Base-by-base conservation (phyloP, 805 yeast genomes). In the Priceomyces haplophilus region DNA sequence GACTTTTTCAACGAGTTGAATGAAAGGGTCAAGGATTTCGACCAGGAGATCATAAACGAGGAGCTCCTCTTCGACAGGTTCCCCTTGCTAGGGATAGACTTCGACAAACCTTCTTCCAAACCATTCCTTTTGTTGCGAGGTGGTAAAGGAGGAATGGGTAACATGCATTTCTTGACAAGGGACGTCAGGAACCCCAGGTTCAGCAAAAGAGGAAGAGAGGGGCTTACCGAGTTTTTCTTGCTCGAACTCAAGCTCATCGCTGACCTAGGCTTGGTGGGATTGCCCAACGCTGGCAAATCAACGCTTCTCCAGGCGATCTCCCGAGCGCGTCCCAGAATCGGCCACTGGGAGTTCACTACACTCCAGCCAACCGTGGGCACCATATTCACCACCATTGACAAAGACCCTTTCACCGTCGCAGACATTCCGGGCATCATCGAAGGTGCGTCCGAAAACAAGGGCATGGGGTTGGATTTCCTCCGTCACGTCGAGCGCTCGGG, bases 291-390 rank as follows among this genome's bases (percentile, higher is more conserved):
- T 3, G 99, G 99, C 1, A 93, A 93, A 59, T 88, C 96, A 3
- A 88, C 97, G 0, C 71, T 93, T 23, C 65, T 93, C 35, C 70
- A 95, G 42, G 89, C 95, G 7, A 88, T 93, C 12, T 87, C 97
- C 0, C 79, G 81, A 42, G 98, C 99, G 0, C 73, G 83, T 43
- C 97, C 99, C 1, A 72, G 87, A 43, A 86, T 93, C 11, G 99
- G 98, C 0, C 95, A 89, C 62, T 93, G 97, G 97, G 95, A 85
- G 55, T 93, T 93, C 59, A 93, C 99, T 0, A 93, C 99, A 0
- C 66, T 93, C 41, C 88, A 83, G 47, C 99, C 99, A 0, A 83
- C 88, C 0, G 79, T 93, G 38, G 99, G 99, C 3, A 91, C 97
- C 0, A 85, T 93, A 11, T 73, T 75, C 36, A 61, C 81, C 16